Base-by-base conservation (phyloP, 2,329 filamentous ascomycete genomes). In the Aquanectria penicillioides region DNA sequence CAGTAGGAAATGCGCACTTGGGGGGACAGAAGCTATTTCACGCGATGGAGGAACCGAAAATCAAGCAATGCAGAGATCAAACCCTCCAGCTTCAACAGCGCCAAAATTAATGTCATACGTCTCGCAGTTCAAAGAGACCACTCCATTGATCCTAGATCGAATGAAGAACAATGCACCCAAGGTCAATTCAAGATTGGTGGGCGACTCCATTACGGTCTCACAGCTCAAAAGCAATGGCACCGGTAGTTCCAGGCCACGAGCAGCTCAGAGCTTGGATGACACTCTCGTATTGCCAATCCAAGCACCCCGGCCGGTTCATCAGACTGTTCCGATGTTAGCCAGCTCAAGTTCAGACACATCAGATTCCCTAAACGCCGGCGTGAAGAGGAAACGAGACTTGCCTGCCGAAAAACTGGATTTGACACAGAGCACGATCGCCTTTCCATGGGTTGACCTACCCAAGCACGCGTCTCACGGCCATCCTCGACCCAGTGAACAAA, bases 371-470 rank as follows among this genome's bases (percentile, higher is more conserved):
- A 61, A 47, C 15, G 22, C 28, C 6, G 56, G 63, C 4, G 33
- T 64, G 12, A 76, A 77, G 60, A 65, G 73, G 29, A 76, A 76
- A 59, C 67, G 70, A 54, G 63, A 64, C 11, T 20, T 59, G 3
- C 44, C 53, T 13, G 49, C 22, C 2, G 58, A 59, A 12, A 54
- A 41, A 2, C 58, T 71, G 4, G 73, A 77, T 38, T 76, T 77
- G 36, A 65, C 64, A 3, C 73, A 73, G 52, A 69, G 60, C 61
- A 75, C 75, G 5, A 68, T 77, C 15, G 46, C 66, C 0, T 73
- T 75, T 28, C 68, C 70, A 2, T 57, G 66, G 40, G 55, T 64
- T 4, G 37, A 33, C 25, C 60, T 51, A 28, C 34, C 55, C 22
- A 36, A 41, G 13, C 23, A 22, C 26, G 51, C 37, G 10, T 38